Evolutionary conservation across 768 basidiomycete species (phyloP), one percentile per base, ranked within the genome.

Genomic region (Tricholoma sp.): DNA sequence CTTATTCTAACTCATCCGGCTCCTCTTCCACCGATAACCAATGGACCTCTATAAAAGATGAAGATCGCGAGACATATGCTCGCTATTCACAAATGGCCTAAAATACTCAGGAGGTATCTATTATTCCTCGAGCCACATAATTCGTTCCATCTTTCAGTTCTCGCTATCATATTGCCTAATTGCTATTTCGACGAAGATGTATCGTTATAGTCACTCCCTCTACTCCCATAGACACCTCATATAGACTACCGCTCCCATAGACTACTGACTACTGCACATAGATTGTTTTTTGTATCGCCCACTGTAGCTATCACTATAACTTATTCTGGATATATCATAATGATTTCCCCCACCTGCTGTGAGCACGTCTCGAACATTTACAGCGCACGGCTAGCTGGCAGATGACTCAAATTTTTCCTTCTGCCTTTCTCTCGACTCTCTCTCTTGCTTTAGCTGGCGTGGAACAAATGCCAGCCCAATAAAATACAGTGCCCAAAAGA

Each of bases 401-500:
- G 60, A 42, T 33, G 58, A 37, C 37, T 51, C 31, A 36, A 57
- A 18, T n/a, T 69, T 61, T 44, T 57, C 55, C 17, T 63, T 62
- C n/a, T 59, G 58, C 33, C 55, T 56, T 50, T 59, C 48, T n/a
- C 67, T 64, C 8, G 47, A 34, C 49, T 57, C 57, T 44, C 52
- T 61, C 65, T 81, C 80, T 60, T 77, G 76, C 45, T 59, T 64
- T 52, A 70, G 72, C 63, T 82, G 80, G 28, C 70, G 72, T n/a
- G 79, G 79, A 34, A 82, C 61, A 8, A 80, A 62, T 1, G 66
- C 67, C 61, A 80, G 57, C 3, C 79, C 80, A 17, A 70, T 54
- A 49, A 65, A 64, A 59, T 79, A 82, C 6, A 80, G 64, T 2
- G 68, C 71, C 75, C 79, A 80, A 61, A 81, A 79, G 15, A 79